Evolutionary conservation across 345 rosid species (phyloP).

Genomic region (Aquilaria sinensis): DNA sequence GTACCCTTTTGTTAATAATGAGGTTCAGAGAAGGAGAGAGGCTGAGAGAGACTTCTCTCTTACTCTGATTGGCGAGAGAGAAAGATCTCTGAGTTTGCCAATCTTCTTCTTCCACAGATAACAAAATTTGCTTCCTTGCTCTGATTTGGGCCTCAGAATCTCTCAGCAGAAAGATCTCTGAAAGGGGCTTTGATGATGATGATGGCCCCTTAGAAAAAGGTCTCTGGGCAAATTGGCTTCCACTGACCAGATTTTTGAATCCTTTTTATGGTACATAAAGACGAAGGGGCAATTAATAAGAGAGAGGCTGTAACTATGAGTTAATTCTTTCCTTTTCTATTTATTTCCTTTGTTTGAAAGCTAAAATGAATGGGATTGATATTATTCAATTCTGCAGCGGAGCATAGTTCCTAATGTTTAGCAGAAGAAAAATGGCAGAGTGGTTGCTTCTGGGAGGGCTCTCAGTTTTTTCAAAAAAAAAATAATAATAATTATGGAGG

Average conservation of each 20-base stretch:
- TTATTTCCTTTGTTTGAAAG: too few species aligned
- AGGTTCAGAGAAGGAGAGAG: conserved; percentile 15
- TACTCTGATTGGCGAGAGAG: conserved; percentile 19
- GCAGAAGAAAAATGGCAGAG: too few species aligned
- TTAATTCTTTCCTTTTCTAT: too few species aligned
- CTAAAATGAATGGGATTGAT: too few species aligned
- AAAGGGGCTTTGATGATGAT: conserved; percentile 19
- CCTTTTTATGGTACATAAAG: conserved; percentile 13
- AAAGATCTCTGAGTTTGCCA: conserved; percentile 26
- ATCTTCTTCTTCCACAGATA: conserved; percentile 9
- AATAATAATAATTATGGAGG: too few species aligned
- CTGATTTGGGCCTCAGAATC: conserved; percentile 22
- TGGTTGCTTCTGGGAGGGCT: too few species aligned
- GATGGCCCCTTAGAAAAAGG: conserved; percentile 4
- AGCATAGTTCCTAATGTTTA: too few species aligned
- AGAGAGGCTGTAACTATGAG: conserved; percentile 10
- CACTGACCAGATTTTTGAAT: conserved; percentile 23
- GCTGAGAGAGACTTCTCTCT: conserved; percentile 16
- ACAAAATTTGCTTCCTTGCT: too few species aligned
- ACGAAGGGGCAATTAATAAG: conserved; percentile 17
- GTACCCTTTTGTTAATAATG: conserved; percentile 9
- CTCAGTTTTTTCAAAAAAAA: too few species aligned
- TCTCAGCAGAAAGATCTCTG: conserved; percentile 5
- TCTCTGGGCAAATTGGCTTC: conserved; percentile 3
- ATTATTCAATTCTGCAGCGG: too few species aligned